Evolutionary conservation across 2,329 filamentous ascomycete genomes (phyloP).

Genomic region (Emergomyces orientalis): DNA sequence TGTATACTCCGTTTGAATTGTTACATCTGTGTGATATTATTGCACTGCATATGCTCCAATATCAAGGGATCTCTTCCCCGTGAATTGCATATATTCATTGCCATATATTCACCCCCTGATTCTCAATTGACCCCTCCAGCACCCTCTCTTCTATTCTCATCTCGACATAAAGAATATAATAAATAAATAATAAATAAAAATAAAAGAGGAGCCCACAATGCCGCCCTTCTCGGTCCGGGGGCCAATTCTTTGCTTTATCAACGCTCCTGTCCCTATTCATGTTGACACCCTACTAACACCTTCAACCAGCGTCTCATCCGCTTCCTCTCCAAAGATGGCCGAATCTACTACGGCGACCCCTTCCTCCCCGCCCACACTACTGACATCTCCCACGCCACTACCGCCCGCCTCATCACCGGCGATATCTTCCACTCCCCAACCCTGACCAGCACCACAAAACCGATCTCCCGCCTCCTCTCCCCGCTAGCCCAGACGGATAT

Average conservation of each 20-base stretch:
- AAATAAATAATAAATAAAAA: neutral
- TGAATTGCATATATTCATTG: too few relatives aligned
- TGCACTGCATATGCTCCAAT: too few relatives aligned
- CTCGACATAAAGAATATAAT: neutral
- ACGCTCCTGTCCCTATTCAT: too few relatives aligned
- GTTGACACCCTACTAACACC: neutral
- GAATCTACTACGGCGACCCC: constrained; percentile 64
- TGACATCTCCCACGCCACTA: constrained; percentile 52
- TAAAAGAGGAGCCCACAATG: neutral
- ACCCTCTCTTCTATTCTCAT: too few relatives aligned
- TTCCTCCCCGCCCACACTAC: constrained; percentile 53
- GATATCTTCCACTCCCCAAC: constrained; percentile 57
- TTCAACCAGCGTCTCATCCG: constrained; percentile 55
- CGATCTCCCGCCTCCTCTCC: constrained; percentile 47
- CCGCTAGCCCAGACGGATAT: constrained; percentile 56
- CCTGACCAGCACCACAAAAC: constrained; percentile 53
- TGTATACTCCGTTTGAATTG: too few relatives aligned
- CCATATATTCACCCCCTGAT: too few relatives aligned
- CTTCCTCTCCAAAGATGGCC: constrained; percentile 62
- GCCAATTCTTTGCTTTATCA: too few relatives aligned
- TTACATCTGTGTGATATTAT: too few relatives aligned
- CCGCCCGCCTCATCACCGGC: constrained; percentile 55
- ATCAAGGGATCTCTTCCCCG: too few relatives aligned
- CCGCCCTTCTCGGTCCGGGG: neutral
- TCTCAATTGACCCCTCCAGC: too few relatives aligned